These are phyloP conservation scores for Pythium scleroteichum DNA, from an alignment of 352 stramenopile genomes.

Conservation along the genomic window DNA sequence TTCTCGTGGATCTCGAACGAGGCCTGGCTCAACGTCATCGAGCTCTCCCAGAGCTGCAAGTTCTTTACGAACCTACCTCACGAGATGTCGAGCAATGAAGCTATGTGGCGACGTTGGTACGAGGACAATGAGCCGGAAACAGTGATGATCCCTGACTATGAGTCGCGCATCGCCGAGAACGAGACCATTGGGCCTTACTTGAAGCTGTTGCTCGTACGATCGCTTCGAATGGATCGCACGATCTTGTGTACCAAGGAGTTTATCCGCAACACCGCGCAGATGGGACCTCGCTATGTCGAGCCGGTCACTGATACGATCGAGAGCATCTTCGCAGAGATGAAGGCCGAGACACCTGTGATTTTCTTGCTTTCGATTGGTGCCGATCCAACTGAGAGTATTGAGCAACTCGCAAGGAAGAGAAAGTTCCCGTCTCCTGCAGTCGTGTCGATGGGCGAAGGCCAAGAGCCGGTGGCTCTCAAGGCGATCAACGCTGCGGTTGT, in stretches of 20 bases:
- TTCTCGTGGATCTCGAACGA: conserved; percentile 98
- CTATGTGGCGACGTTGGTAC: conserved; percentile 97
- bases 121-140: conserved; percentile 98
- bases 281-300: conserved; percentile 96
- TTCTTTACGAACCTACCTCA: conserved; percentile 97
- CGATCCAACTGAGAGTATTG: conserved; percentile 97
- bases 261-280: conserved; percentile 95
- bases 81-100: conserved; percentile 96
- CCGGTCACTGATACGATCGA: conserved; percentile 99
- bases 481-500: conserved; percentile 96
- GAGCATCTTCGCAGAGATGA: conserved; percentile 97
- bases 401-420: conserved; percentile 95
- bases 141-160: conserved; percentile 95
- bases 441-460: conserved; percentile 98
- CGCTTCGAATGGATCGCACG: conserved; percentile 96
- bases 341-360: conserved; percentile 95
- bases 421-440: conserved; percentile 96
- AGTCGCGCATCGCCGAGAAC: conserved; percentile 92
- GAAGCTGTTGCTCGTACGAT: conserved; percentile 96
- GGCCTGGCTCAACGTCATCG: conserved; percentile 97
- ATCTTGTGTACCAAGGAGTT: conserved; percentile 98
- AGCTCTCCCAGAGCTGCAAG: conserved; percentile 94
- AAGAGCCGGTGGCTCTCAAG: conserved; percentile 97
- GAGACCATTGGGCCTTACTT: conserved; percentile 95
- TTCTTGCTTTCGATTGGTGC: conserved; percentile 97